phyloP scores from a whole-genome alignment of 2,329 filamentous ascomycete genomes.

The Rhynchosporium secalis region DNA sequence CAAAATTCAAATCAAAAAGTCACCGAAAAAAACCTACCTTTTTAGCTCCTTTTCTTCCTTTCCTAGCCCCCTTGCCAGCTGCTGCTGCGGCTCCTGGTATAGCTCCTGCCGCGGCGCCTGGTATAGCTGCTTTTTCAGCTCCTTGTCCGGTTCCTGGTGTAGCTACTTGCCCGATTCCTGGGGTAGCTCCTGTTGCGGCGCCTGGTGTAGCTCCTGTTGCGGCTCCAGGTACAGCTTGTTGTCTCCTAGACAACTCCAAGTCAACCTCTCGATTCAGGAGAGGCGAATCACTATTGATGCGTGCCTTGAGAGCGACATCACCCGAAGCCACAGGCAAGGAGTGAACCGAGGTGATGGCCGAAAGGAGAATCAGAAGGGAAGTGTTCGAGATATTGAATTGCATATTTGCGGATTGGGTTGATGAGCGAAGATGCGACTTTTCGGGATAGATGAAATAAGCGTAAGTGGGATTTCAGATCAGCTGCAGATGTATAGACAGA shows the following conservation, averaged over 20 bases:
- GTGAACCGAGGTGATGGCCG: conserved; percentile 14
- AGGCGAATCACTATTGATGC: neutral
- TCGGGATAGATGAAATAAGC: neutral
- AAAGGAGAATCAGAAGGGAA: conserved; percentile 13
- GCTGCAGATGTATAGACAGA: too few species aligned
- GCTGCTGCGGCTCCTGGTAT: neutral
- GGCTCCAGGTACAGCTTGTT: neutral
- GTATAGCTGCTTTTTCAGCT: neutral
- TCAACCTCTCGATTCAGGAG: neutral
- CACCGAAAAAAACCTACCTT: too few species aligned
- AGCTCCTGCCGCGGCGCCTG: neutral
- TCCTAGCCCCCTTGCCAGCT: neutral
- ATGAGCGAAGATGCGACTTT: neutral
- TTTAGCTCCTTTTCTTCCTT: too few species aligned
- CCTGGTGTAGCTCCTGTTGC: neutral
- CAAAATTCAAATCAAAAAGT: too few species aligned
- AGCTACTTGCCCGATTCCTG: too few species aligned
- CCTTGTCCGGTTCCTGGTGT: neutral
- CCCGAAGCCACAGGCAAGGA: conserved; percentile 9
- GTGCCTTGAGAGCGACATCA: neutral
- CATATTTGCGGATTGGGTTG: conserved; percentile 7
- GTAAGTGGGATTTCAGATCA: neutral
- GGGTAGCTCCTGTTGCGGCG: neutral
- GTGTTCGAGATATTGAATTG: conserved; percentile 13
- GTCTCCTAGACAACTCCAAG: neutral